phyloP scores from a whole-genome alignment of 257 asterid genomes.

The Buddleja alternifolia region DNA sequence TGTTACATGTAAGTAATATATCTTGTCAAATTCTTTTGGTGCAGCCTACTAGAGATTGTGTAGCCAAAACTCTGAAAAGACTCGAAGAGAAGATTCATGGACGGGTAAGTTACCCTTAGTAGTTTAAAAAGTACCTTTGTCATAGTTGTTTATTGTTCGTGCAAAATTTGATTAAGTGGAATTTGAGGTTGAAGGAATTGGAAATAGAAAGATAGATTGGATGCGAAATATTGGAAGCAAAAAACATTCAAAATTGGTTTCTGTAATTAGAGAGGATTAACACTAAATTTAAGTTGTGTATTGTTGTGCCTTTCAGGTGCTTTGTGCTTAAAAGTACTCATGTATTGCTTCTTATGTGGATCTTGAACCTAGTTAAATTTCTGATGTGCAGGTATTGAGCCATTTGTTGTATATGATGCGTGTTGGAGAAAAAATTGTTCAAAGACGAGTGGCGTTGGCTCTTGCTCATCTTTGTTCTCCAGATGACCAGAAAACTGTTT shows the following conservation, averaged over 20 bases:
- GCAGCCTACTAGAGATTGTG: conserved; percentile 88
- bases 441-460: conserved; percentile 73
- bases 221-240: conserved; percentile 3
- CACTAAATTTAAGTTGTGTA: neutral
- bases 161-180: conserved; percentile 21
- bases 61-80: conserved; percentile 73
- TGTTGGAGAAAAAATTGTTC: conserved; percentile 57
- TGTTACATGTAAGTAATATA: neutral
- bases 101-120: conserved; percentile 56
- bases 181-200: conserved; percentile 7
- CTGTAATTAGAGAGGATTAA: neutral
- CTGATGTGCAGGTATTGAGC: conserved; percentile 56
- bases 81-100: conserved; percentile 80
- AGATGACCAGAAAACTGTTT: conserved; percentile 64
- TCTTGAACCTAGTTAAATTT: conserved; percentile 16
- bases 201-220: neutral
- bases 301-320: neutral
- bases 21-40: conserved; percentile 24
- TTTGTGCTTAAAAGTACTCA: neutral
- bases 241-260: neutral
- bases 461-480: conserved; percentile 75
- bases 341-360: neutral
- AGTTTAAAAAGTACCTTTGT: neutral
- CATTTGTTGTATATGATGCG: conserved; percentile 69
- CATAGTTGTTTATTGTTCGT: neutral